A percentile compares a stretch with the other conserved stretches of the same genome.
These are phyloP conservation scores for Corymbia citriodora DNA, from an alignment of 441 rosid species.

Conservation along the genomic window DNA sequence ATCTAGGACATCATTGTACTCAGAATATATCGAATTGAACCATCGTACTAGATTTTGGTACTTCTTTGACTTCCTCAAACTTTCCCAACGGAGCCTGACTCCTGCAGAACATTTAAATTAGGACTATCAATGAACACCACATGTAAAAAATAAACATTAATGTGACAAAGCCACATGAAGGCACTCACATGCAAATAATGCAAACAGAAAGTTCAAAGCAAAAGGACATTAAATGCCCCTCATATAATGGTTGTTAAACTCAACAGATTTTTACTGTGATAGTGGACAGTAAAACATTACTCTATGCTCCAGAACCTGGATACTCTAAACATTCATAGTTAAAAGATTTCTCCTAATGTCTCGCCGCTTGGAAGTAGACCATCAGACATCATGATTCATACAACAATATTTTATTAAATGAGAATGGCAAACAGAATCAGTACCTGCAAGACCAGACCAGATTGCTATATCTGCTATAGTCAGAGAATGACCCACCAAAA, in stretches of 20 bases:
- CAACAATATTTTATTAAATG: neutral
- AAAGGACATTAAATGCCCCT: neutral
- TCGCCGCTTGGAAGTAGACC: neutral
- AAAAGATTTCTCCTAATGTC: neutral
- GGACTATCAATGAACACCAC: neutral
- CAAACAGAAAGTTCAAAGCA: neutral
- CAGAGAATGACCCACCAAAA: constrained; percentile 56
- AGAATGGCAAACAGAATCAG: neutral
- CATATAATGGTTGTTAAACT: neutral
- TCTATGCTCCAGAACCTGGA: neutral
- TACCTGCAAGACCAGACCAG: constrained; percentile 91
- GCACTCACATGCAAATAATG: neutral
- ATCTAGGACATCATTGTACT: constrained; percentile 46
- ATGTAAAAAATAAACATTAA: neutral
- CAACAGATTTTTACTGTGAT: neutral
- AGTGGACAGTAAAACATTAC: neutral
- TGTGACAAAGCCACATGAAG: neutral
- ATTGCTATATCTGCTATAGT: constrained; percentile 82
- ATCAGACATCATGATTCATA: neutral
- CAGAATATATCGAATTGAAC: constrained; percentile 65
- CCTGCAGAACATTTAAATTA: constrained; percentile 24
- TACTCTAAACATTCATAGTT: neutral
- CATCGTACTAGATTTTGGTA: constrained; percentile 68
- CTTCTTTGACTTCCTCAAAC: constrained; percentile 86
- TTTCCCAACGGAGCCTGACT: constrained; percentile 83